phyloP scores from a whole-genome alignment of 345 rosid genomes.

The Salix brachista region DNA sequence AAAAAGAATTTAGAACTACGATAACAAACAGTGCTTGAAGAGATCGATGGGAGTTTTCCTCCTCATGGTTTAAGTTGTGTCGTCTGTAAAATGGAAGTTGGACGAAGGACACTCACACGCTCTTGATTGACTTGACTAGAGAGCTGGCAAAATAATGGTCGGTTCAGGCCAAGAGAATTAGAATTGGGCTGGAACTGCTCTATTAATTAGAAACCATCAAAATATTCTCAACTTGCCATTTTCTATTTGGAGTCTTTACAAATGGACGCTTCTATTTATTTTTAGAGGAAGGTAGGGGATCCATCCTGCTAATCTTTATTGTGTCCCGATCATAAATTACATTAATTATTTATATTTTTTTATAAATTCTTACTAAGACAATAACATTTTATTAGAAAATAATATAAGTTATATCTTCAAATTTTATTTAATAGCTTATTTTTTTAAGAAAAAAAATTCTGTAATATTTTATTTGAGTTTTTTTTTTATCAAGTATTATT shows the following conservation, averaged over 20 bases:
- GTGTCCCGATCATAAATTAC: not conserved
- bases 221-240: not conserved
- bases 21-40: not conserved
- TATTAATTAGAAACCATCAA: not conserved
- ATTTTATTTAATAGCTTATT: too few species aligned
- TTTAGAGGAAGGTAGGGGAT: not conserved
- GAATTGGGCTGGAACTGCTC: not conserved
- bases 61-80: not conserved
- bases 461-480: too few species aligned
- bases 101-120: not conserved
- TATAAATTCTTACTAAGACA: too few species aligned
- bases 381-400: too few species aligned
- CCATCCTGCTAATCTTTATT: not conserved
- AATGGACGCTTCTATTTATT: not conserved
- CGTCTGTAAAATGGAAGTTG: not conserved
- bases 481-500: too few species aligned
- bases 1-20: too few species aligned
- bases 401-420: too few species aligned
- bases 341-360: not conserved
- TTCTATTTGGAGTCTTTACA: not conserved
- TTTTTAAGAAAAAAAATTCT: too few species aligned
- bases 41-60: not conserved
- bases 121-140: constrained; percentile 5
- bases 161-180: not conserved
- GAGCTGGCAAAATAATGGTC: constrained; percentile 4